Evolutionary conservation across 345 rosid genomes (phyloP).

Genomic region (Balakata baccata): DNA sequence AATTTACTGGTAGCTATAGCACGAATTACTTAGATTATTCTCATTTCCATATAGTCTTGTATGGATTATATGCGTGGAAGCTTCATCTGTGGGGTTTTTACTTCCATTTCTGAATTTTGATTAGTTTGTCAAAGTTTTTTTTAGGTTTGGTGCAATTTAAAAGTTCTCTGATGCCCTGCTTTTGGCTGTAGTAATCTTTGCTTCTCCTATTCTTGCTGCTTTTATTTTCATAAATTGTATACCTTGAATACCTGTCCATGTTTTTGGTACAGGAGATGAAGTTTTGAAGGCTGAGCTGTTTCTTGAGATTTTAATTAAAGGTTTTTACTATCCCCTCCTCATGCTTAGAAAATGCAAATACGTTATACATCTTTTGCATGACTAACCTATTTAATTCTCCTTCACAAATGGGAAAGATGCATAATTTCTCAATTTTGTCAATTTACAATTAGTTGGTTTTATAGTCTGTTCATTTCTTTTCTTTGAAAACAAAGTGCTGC

Average conservation of each 20-base stretch:
- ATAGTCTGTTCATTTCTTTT: not conserved
- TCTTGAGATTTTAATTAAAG: constrained; percentile 74
- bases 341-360: not conserved
- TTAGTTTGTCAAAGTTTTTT: constrained; percentile 4
- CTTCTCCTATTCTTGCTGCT: constrained; percentile 7
- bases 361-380: not conserved
- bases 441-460: not conserved
- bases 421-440: not conserved
- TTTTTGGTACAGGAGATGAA: constrained; percentile 55
- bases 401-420: not conserved
- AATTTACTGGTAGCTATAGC: not conserved
- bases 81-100: not conserved
- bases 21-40: not conserved
- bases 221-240: constrained; percentile 7
- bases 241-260: not conserved
- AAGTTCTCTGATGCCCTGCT: not conserved
- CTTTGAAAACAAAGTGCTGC: not conserved
- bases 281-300: constrained; percentile 66
- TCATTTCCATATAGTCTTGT: not conserved
- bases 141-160: not conserved
- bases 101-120: not conserved
- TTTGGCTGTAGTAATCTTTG: not conserved
- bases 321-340: constrained; percentile 28
- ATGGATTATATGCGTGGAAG: not conserved
- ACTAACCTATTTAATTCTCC: not conserved